Base-by-base conservation (phyloP, 2,329 filamentous ascomycete species). In the Fusarium dlaminii region DNA sequence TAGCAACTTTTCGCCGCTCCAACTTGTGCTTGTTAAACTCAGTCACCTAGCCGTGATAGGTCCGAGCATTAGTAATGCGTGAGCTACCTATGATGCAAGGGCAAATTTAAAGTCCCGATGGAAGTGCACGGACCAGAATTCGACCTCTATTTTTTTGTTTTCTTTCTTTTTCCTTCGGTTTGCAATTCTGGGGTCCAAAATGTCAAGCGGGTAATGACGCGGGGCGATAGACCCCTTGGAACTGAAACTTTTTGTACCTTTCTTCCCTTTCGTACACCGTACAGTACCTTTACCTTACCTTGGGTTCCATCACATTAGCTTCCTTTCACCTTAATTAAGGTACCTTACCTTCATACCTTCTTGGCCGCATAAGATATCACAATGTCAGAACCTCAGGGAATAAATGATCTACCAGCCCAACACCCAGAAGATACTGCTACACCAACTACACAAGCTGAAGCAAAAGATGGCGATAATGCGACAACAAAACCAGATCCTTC, bases 41-140 rank as follows among this genome's bases (percentile, higher is more conserved):
- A 42, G 18, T 46, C 43, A 30, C 45, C 42, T 30, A 17, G 27
- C 75, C 68, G 75, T 76, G 77, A 77, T 79, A 77, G 77, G 74
- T 37, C 66, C 63, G 68, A 68, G 72, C 70, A 82, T 82, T 81
- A 82, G 70, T 82, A 82, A 82, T 82, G 75, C 58, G 57, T 48
- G 70, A 68, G 66, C 73, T 58, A 37, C 66, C 46, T 78, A 79
- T 81, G 80, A 81, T 79, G 78, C 77, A 79, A 79, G 73, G 68
- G 65, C 71, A 63, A 52, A 48, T 36, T 52, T 30, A 30, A 58
- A 51, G 49, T 51, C 58, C 52, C 39, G 54, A 37, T 27, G n/a
- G 6, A 15, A 5, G 14, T 5, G 71, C 72, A 74, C 72, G 43
- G 72, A 56, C 71, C 71, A 61, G 14, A 11, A 24, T 29, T 42